Base-by-base conservation (phyloP, 768 basidiomycete species). In the Tulasnella sp. region DNA sequence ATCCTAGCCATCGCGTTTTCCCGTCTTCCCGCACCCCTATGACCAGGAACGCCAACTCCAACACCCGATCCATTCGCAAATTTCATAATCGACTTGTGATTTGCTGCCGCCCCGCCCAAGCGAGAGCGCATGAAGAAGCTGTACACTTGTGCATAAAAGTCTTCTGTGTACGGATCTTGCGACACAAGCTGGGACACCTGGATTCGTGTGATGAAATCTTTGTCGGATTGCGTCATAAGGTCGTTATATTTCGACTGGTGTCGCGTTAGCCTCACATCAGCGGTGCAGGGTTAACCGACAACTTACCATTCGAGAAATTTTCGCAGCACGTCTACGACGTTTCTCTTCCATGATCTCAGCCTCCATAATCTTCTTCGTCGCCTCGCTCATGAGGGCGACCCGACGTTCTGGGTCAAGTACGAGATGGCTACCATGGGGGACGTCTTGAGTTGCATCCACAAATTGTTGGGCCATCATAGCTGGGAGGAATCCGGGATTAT, bases 201-300 rank as follows among this genome's bases (percentile, higher is more conserved):
- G 61, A 99, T 98, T 23, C 96, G 83, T 34, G 96, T 98, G 71
- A 99, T 98, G 67, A 98, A 99, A 67, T 98, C 96, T 72, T 98
- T 98, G 75, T 99, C 96, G 9, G 88, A 92, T 70, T 92, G 90
- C 2, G 90, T 91, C 91, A 94, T 94, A 35, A 93, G 76, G 68
- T 92, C 89, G 63, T 94, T 94, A 66, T 92, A 92, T 59, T 87
- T 82, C 59, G 91, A 80, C 90, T 91, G n/a, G n/a, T n/a, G n/a
- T n/a, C n/a, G n/a, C n/a, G n/a, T n/a, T n/a, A n/a, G n/a, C n/a
- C n/a, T n/a, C n/a, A n/a, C n/a, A n/a, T n/a, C n/a, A n/a, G n/a
- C n/a, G 36, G 15, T 23, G 35, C 6, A 21, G 9, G 52, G 23
- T 25, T 48, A 52, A 36, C 34, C 37, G 6, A 31, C 3, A 17